Base-by-base conservation (phyloP, 2,329 filamentous ascomycete species). In the Calonectria pseudoreteaudii region DNA sequence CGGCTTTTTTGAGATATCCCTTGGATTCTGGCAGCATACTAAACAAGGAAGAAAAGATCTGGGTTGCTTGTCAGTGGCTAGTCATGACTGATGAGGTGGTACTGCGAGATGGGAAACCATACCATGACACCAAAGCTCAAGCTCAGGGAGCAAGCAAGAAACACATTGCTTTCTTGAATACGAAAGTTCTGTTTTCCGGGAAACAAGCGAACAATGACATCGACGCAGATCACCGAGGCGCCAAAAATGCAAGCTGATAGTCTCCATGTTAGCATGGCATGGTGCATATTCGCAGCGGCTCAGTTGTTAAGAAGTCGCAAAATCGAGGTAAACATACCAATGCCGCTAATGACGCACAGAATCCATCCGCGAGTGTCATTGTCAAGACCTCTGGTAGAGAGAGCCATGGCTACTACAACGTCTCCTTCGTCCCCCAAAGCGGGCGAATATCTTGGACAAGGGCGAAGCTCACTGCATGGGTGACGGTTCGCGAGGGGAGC, bases 41-140 rank as follows among this genome's bases (percentile, higher is more conserved):
- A 84, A 96, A 98, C 36, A 98, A 86, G 1, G 96, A 93, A 44
- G 96, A 98, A 84, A 98, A 98, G 50, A 98, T 90, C 95, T 98
- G 80, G 3, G 6, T 6, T 8, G 3, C 47, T n/a, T n/a, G 64
- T 80, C 66, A 80, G 74, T 50, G 52, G 16, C 23, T 28, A 11
- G 47, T 28, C 34, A 36, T n/a, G 26, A 49, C 20, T 26, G 30
- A 26, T 1, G 10, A 30, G 44, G 4, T 8, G 4, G 38, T 36
- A 62, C 31, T 13, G n/a, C 8, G 8, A 5, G 38, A n/a, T 58
- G 18, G 38, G 70, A 30, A 36, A 34, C 82, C 91, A 77, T 84
- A 98, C 96, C 95, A 99, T 98, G 58, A 98, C 96, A 53, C 97
- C 96, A 78, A 98, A 98, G 83, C 95, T 98, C 76, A 99, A 86